These are phyloP conservation scores for Pseudogymnoascus sp. DNA, from an alignment of 2,329 filamentous ascomycete genomes.

Conservation along the genomic window DNA sequence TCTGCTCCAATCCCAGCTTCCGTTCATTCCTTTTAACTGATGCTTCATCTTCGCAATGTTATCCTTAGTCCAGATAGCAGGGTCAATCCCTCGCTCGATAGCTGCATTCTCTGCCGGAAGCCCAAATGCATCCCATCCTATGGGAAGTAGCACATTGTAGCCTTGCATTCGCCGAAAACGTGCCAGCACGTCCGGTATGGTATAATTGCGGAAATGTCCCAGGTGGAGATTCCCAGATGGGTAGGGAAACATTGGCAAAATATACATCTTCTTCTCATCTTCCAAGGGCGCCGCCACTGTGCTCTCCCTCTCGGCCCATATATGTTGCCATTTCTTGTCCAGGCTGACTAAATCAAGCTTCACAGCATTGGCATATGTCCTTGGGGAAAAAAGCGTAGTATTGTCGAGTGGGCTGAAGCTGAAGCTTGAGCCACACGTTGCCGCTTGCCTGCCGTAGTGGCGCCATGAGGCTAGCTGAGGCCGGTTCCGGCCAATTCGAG, in stretches of 20 bases:
- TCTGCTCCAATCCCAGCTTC: conserved; percentile 72
- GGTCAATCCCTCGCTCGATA: conserved; percentile 70
- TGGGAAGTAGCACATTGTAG: conserved; percentile 70
- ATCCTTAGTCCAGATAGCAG: conserved; percentile 66
- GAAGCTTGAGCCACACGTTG: background rate
- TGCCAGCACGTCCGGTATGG: conserved; percentile 78
- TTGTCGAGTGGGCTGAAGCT: background rate
- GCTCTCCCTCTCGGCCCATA: conserved; percentile 14
- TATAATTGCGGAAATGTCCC: conserved; percentile 81
- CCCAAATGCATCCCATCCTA: conserved; percentile 92
- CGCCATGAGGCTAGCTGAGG: background rate
- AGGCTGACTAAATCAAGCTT: conserved; percentile 18
- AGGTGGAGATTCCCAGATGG: conserved; percentile 81
- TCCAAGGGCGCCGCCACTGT: background rate
- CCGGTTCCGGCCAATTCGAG: background rate
- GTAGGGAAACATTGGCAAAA: conserved; percentile 90
- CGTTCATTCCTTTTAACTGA: conserved; percentile 72
- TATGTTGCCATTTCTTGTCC: conserved; percentile 23
- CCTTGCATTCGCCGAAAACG: conserved; percentile 69
- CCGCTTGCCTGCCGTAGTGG: background rate
- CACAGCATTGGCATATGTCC: conserved; percentile 7
- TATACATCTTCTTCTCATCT: conserved; percentile 44
- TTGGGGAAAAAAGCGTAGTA: background rate
- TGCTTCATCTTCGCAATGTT: conserved; percentile 83
- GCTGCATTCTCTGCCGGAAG: conserved; percentile 87